Percentiles rank a stretch among this genome's conserved stretches.
These are phyloP conservation scores for Eustoma russellianum DNA, from an alignment of 257 asterid genomes.

Conservation along the genomic window DNA sequence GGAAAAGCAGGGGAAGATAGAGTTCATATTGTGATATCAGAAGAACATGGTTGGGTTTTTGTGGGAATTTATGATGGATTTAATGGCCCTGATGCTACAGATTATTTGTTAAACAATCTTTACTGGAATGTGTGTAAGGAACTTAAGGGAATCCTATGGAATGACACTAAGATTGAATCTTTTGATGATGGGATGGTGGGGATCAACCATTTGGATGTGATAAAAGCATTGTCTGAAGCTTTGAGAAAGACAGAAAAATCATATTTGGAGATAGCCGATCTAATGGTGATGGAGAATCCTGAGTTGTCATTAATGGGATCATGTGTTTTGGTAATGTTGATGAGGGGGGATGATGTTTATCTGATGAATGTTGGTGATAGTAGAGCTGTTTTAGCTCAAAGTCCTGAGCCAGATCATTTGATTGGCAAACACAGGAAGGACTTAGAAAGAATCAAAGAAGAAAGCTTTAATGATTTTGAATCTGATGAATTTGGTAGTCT, in stretches of 20 bases:
- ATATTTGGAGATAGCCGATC: slow-evolving; percentile 73
- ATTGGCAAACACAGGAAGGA: slow-evolving; percentile 27
- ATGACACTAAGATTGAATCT: slow-evolving; percentile 37
- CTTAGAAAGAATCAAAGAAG: slow-evolving; percentile 27
- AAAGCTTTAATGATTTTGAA: slow-evolving; percentile 23
- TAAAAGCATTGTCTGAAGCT: slow-evolving; percentile 72
- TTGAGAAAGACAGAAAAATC: slow-evolving; percentile 71
- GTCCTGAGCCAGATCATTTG: slow-evolving; percentile 29
- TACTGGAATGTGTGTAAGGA: slow-evolving; percentile 68
- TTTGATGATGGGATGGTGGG: slow-evolving; percentile 21
- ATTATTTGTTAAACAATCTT: slow-evolving; percentile 58
- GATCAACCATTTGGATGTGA: slow-evolving; percentile 56
- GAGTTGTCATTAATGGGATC: slow-evolving; percentile 97
- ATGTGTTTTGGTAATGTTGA: slow-evolving; percentile 85
- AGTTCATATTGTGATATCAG: slow-evolving; percentile 77
- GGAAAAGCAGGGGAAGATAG: slow-evolving; percentile 97
- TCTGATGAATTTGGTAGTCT: slow-evolving; percentile 49
- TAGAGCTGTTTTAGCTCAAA: slow-evolving; percentile 68
- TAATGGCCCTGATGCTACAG: slow-evolving; percentile 94
- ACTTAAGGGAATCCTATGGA: slow-evolving; percentile 74
- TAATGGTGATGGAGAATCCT: slow-evolving; percentile 80
- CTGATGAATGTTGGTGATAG: slow-evolving; percentile 95
- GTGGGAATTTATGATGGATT: slow-evolving; percentile 95
- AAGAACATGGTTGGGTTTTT: slow-evolving; percentile 84
- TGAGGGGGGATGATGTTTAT: slow-evolving; percentile 86